Evolutionary conservation across 106 monocot species (phyloP).

Genomic region (Dioscorea dumetorum): DNA sequence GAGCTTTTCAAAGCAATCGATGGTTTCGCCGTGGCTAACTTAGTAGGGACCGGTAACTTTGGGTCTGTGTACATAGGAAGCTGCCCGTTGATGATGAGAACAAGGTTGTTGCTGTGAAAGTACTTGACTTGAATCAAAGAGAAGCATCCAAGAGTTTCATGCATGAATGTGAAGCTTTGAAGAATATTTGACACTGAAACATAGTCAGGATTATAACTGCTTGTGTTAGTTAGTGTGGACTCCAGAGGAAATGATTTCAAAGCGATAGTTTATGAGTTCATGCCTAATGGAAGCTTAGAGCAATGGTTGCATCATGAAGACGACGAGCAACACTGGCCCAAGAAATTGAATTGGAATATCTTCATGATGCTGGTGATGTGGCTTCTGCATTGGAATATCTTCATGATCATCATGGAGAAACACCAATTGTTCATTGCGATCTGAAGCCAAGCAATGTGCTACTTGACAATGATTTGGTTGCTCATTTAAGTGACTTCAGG

Average conservation of each 20-base stretch:
- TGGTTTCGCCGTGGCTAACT: background rate
- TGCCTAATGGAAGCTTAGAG: background rate
- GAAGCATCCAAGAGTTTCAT: background rate
- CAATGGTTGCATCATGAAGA: background rate
- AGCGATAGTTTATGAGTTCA: background rate
- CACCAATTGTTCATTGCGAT: constrained; percentile 2
- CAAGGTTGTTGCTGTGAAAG: background rate
- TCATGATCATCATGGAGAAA: background rate
- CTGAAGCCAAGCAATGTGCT: constrained; percentile 5
- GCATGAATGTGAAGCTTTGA: background rate
- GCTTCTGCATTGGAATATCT: background rate
- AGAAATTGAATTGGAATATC: background rate
- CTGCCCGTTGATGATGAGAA: background rate
- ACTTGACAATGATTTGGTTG: background rate
- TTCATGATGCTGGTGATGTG: background rate
- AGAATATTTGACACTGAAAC: background rate
- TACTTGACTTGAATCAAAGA: background rate
- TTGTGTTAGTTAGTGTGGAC: background rate
- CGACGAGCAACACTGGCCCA: background rate
- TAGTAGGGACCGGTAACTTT: background rate
- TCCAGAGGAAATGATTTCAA: constrained; percentile 1
- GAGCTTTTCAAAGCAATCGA: constrained; percentile 2
- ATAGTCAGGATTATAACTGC: background rate
- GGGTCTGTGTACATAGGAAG: background rate
- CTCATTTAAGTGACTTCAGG: background rate